Conservation (phyloP, 2,329 filamentous ascomycete species). For the Fusarium virguliforme region DNA sequence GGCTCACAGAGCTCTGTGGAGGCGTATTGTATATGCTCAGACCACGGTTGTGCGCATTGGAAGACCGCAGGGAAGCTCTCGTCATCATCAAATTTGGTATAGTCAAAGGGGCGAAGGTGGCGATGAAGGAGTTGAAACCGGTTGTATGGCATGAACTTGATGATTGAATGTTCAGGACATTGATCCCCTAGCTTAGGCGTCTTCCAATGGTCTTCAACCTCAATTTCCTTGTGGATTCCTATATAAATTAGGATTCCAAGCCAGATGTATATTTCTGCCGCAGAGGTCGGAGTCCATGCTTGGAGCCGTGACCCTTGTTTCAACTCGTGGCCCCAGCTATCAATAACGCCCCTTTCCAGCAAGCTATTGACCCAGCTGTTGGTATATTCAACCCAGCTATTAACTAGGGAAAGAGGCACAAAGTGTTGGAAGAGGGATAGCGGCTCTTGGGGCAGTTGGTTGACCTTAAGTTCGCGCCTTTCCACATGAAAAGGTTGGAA, state of each 20-base stretch:
- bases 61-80: not conserved
- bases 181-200: not conserved
- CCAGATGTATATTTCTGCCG: slow-evolving; percentile 27
- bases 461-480: not conserved
- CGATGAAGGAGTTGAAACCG: slow-evolving; percentile 28
- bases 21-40: slow-evolving; percentile 19
- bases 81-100: not conserved
- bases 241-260: slow-evolving; percentile 36
- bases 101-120: slow-evolving; percentile 14
- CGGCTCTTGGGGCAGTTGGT: slow-evolving; percentile 1
- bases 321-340: not conserved
- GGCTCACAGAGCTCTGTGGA: slow-evolving; percentile 2
- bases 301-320: not conserved
- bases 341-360: no score
- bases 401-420: slow-evolving; percentile 12
- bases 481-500: slow-evolving; percentile 7
- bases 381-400: slow-evolving; percentile 18
- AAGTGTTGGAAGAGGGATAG: slow-evolving; percentile 22
- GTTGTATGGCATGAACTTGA: slow-evolving; percentile 33
- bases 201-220: slow-evolving; percentile 29
- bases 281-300: slow-evolving; percentile 18
- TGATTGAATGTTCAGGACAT: slow-evolving; percentile 11
- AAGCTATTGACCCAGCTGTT: not conserved
- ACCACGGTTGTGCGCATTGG: slow-evolving; percentile 11
- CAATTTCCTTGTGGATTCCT: slow-evolving; percentile 25